A percentile compares a stretch with the other conserved stretches of the same genome.
Evolutionary conservation across 2,329 filamentous ascomycete genomes (phyloP).

Genomic region (Trichoderma koningiopsis): DNA sequence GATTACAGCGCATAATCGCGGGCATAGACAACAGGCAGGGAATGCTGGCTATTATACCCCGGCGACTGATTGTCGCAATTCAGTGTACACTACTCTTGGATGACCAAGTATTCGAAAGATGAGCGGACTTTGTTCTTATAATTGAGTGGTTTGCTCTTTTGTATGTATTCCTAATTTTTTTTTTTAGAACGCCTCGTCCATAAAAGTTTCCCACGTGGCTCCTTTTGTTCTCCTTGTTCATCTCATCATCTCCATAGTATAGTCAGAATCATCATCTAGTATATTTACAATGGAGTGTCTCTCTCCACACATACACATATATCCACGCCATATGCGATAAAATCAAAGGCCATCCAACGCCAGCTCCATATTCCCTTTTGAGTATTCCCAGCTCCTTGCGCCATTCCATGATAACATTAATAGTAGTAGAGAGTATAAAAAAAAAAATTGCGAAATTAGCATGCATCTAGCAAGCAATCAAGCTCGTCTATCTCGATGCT

Average conservation of each 20-base stretch:
- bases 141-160: constrained; percentile 28
- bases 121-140: constrained; percentile 15
- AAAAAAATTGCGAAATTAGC: constrained; percentile 45
- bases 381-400: constrained; percentile 24
- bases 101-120: not conserved
- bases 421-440: not conserved
- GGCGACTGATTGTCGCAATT: not conserved
- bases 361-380: constrained; percentile 12
- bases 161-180: constrained; percentile 15
- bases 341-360: constrained; percentile 21
- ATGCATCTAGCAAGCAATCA: constrained; percentile 79
- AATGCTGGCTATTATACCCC: not conserved
- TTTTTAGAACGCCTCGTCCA: constrained; percentile 9
- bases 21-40: not conserved
- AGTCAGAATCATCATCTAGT: constrained; percentile 33
- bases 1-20: not conserved
- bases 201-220: not conserved
- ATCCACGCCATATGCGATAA: constrained; percentile 32
- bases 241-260: constrained; percentile 30
- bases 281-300: constrained; percentile 37
- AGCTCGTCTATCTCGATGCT: constrained; percentile 91
- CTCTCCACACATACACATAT: constrained; percentile 31
- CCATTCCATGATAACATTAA: constrained; percentile 20
- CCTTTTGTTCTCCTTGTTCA: constrained; percentile 17
- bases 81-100: not conserved